These are phyloP conservation scores for Candida piceae DNA, from an alignment of 805 yeast species.

Conservation along the genomic window DNA sequence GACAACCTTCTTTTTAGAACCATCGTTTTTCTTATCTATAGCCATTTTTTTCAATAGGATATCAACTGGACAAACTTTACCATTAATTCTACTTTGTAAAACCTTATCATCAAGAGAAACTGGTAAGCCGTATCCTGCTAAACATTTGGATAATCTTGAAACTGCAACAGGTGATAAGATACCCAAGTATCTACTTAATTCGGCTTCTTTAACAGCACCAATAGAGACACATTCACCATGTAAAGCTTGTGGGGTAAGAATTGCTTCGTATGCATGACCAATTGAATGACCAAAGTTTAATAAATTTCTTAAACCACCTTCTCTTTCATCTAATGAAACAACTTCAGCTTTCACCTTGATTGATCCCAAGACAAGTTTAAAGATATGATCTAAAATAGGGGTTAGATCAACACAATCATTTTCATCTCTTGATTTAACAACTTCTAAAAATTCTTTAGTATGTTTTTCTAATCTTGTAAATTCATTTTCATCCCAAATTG, in stretches of 20 bases:
- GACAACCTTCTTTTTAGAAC: conserved; percentile 82
- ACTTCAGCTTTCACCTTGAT: conserved; percentile 90
- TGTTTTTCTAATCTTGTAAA: conserved; percentile 79
- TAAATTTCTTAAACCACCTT: conserved; percentile 87
- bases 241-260: conserved; percentile 89
- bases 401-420: conserved; percentile 56
- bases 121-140: conserved; percentile 84
- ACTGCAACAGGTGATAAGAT: conserved; percentile 89
- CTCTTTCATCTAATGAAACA: conserved; percentile 90
- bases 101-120: conserved; percentile 67
- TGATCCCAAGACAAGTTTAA: conserved; percentile 77
- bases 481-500: conserved; percentile 91
- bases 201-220: conserved; percentile 94
- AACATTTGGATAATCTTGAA: conserved; percentile 77
- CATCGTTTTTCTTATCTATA: conserved; percentile 95
- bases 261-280: conserved; percentile 98
- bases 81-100: conserved; percentile 63
- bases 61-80: conserved; percentile 73
- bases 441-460: conserved; percentile 61
- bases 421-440: conserved; percentile 45
- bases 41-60: conserved; percentile 78
- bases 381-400: conserved; percentile 66
- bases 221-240: conserved; percentile 99
- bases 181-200: conserved; percentile 87
- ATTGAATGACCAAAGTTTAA: conserved; percentile 95